Evolutionary conservation across 305 asterid species (phyloP).

Genomic region (Fraxinus albicans): DNA sequence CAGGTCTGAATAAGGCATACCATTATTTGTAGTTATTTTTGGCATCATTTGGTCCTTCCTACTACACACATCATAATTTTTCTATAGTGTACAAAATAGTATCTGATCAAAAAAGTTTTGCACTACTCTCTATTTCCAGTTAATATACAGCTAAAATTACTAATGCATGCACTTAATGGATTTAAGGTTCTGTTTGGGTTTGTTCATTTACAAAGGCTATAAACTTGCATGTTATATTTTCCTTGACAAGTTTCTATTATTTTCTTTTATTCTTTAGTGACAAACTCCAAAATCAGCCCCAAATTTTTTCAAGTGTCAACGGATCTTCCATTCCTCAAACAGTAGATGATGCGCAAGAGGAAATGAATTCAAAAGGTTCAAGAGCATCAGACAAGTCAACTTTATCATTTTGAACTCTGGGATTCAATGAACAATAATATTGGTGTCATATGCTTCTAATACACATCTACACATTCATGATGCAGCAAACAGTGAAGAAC

Average conservation of each 20-base stretch:
- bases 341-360: slow-evolving; percentile 29
- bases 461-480: slow-evolving; percentile 21
- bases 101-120: neutral
- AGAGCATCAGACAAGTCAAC: slow-evolving; percentile 38
- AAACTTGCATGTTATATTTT: neutral
- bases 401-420: neutral
- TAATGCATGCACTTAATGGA: neutral
- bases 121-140: neutral
- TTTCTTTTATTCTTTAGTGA: slow-evolving; percentile 28
- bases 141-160: neutral
- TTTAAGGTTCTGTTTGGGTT: neutral
- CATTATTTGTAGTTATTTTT: neutral
- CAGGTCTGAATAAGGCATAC: neutral
- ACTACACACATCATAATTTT: neutral
- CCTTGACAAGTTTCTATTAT: neutral
- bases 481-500: slow-evolving; percentile 76
- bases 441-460: slow-evolving; percentile 11
- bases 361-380: slow-evolving; percentile 36
- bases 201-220: slow-evolving; percentile 9
- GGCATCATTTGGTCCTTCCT: neutral
- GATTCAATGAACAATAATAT: neutral
- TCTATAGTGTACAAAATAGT: neutral
- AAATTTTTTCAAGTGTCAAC: slow-evolving; percentile 30
- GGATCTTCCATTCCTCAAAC: slow-evolving; percentile 26
- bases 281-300: slow-evolving; percentile 25